phyloP scores from a whole-genome alignment of 352 stramenopile species.

The Globisporangium heterothallicum region DNA sequence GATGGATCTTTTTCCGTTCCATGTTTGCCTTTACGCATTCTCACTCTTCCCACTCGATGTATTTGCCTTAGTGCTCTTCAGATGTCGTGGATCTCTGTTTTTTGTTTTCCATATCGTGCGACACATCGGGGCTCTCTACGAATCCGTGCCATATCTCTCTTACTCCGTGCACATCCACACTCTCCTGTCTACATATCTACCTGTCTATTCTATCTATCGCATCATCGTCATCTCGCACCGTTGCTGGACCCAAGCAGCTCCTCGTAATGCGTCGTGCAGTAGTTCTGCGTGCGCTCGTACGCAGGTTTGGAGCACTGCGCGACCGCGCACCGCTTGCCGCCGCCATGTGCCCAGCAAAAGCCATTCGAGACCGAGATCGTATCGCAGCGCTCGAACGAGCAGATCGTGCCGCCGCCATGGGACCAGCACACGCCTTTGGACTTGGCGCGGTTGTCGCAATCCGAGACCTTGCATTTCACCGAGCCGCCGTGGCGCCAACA shows the following conservation, averaged over 20 bases:
- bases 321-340: conserved; percentile 13
- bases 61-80: no score
- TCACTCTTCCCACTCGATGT: no score
- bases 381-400: conserved; percentile 27
- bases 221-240: background rate
- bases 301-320: conserved; percentile 23
- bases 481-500: conserved; percentile 50
- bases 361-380: conserved; percentile 51
- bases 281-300: conserved; percentile 44
- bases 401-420: conserved; percentile 43
- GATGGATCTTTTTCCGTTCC: no score
- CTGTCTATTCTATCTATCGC: background rate
- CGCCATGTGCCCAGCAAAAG: conserved; percentile 35
- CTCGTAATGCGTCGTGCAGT: conserved; percentile 38
- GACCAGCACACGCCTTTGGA: conserved; percentile 50
- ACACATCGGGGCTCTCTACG: no score
- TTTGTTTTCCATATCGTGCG: no score
- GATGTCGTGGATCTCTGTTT: no score
- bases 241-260: conserved; percentile 1
- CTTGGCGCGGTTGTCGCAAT: conserved; percentile 42
- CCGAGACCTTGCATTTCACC: conserved; percentile 41
- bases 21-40: no score
- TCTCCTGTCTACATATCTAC: background rate
- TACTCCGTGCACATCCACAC: no score
- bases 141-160: no score